Conservation (phyloP, 371 early-diverging fungal species). For the Syncephalis plumigaleata region DNA sequence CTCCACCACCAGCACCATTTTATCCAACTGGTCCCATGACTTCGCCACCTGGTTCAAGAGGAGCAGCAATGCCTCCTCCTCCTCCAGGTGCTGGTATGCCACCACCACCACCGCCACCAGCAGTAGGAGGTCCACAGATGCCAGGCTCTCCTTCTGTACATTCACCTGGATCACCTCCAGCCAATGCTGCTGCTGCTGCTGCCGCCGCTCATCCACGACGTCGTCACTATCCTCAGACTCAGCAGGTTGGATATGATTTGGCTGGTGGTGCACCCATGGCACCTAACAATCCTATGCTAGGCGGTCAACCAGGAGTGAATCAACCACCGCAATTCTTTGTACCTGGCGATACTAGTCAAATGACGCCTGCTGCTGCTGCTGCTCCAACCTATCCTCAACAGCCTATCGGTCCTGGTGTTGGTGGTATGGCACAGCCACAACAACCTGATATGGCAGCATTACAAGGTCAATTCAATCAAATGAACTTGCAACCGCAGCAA, state of each 20-base stretch:
- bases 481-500: conserved; percentile 19
- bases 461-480: conserved; percentile 7
- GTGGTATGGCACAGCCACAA: conserved; percentile 10
- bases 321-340: conserved; percentile 16
- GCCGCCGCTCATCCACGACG: too few relatives aligned
- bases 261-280: neutral
- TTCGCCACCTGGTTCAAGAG: neutral
- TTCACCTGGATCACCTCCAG: too few relatives aligned
- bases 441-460: conserved; percentile 5
- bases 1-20: neutral
- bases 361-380: conserved; percentile 6
- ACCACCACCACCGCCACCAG: too few relatives aligned
- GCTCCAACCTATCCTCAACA: conserved; percentile 8
- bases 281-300: neutral
- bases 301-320: neutral
- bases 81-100: too few relatives aligned
- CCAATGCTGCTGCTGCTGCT: too few relatives aligned
- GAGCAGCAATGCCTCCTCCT: too few relatives aligned
- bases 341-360: conserved; percentile 8
- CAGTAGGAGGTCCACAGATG: too few relatives aligned
- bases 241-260: neutral
- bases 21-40: neutral
- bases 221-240: neutral
- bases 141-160: too few relatives aligned
- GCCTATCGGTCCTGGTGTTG: conserved; percentile 12